Evolutionary conservation across 2,329 filamentous ascomycete genomes (phyloP).

Genomic region (Trichoderma cornu-damae): DNA sequence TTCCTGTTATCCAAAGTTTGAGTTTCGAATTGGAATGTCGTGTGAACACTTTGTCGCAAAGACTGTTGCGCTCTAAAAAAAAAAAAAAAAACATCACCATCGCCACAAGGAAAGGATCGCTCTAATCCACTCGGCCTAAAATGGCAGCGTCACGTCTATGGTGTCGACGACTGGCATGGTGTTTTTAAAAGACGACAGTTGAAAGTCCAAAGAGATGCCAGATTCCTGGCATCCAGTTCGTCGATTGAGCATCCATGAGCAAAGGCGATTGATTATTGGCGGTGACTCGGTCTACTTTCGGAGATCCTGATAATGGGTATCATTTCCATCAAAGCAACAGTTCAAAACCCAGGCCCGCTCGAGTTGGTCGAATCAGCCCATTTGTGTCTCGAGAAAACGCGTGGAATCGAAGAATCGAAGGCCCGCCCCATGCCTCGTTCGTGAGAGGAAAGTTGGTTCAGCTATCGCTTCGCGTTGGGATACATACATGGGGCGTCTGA

Average conservation of each 20-base stretch:
- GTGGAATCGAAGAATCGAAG: background rate
- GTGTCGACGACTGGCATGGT: background rate
- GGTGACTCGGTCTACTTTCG: background rate
- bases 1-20: too few relatives aligned
- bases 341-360: too few relatives aligned
- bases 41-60: background rate
- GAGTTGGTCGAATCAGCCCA: background rate
- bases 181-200: background rate
- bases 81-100: too few relatives aligned
- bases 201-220: background rate
- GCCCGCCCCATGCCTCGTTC: background rate
- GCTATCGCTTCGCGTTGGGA: background rate
- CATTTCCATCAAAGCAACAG: background rate
- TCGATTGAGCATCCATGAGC: background rate
- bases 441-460: background rate
- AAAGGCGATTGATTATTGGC: background rate
- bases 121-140: background rate
- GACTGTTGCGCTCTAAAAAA: background rate
- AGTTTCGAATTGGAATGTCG: background rate
- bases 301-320: background rate
- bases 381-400: too few relatives aligned
- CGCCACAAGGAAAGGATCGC: background rate
- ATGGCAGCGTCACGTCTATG: background rate
- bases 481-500: background rate
- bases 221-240: background rate